A percentile compares a stretch with the other conserved stretches of the same genome.
Conservation (phyloP, 1,284 basidiomycete species). For the Heimioporus punctisporus region DNA sequence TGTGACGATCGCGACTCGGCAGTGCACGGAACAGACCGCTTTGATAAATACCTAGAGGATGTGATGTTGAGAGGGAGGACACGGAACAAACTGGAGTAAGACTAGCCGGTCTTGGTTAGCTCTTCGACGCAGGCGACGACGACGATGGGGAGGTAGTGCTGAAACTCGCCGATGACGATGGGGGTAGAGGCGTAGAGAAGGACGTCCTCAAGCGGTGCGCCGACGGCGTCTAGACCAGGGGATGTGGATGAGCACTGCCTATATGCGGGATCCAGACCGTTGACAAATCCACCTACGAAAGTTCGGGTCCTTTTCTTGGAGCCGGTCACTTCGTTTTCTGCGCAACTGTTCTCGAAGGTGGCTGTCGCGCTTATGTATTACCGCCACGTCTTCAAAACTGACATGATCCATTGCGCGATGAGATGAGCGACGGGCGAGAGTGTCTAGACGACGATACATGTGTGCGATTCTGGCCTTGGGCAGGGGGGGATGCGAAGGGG, state of each 20-base stretch:
- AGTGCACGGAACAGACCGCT: conserved; percentile 48
- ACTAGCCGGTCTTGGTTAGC: conserved; percentile 55
- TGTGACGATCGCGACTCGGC: conserved; percentile 37
- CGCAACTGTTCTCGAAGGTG: conserved; percentile 27
- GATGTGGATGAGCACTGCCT: not conserved
- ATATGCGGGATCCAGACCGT: not conserved
- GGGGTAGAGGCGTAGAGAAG: conserved; percentile 46
- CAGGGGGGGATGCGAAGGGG: conserved; percentile 3
- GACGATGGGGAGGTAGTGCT: conserved; percentile 55
- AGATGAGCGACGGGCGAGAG: conserved; percentile 22
- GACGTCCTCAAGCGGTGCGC: conserved; percentile 46
- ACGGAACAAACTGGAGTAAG: not conserved
- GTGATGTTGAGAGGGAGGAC: not conserved
- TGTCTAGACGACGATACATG: conserved; percentile 28
- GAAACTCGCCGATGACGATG: conserved; percentile 50
- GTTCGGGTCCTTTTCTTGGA: conserved; percentile 21
- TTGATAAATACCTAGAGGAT: conserved; percentile 43
- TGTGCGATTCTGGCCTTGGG: conserved; percentile 22
- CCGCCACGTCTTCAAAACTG: conserved; percentile 23
- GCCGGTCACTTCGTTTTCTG: conserved; percentile 19
- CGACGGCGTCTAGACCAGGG: conserved; percentile 45
- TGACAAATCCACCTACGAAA: conserved; percentile 25
- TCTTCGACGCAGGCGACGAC: conserved; percentile 61
- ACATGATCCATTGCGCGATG: conserved; percentile 30
- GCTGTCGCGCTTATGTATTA: conserved; percentile 15